Base-by-base conservation (phyloP, 768 basidiomycete species). In the Dentipellis sp. region DNA sequence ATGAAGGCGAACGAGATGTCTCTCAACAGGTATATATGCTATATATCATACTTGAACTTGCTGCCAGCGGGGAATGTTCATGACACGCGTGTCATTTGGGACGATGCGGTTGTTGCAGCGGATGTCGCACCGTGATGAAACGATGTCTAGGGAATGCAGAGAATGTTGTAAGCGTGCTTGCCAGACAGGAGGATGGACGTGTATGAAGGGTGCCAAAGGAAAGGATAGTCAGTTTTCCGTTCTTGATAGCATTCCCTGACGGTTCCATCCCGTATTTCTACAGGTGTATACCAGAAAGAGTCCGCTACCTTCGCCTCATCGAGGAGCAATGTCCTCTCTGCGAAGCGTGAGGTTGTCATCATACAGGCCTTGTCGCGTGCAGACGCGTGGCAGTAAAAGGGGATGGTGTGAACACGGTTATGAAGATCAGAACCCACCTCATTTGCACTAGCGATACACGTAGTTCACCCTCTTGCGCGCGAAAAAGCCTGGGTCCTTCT, bases 181-280 rank as follows among this genome's bases (percentile, higher is more conserved):
- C 21, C 23, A 3, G 48, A 29, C n/a, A 14, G 42, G 19, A n/a
- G 3, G n/a, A 4, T 17, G 16, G 2, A 14, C 6, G 16, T 17
- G 23, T 16, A 34, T 22, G 48, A 50, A 10, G 48, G 8, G 16
- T 38, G 34, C n/a, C 8, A n/a, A 16, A 35, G 37, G 12, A 56
- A 21, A 19, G 17, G 39, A 36, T 10, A 5, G 50, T 81, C 79
- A 81, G 79, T 74, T 80, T 78, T 80, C 79, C 79, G 79, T 81
- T 81, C 79, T 81, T 75, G 74, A 70, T 74, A 60, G 64, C 63
- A 63, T 58, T 59, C 57, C 56, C 60, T 64, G 61, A 64, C 72
- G 73, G 78, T 77, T 80, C 73, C 76, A 74, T 69, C 68, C 54
- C 56, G 51, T 19, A 35, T 50, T 53, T 10, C 50, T 51, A 52